Base-by-base conservation (phyloP, 2,329 filamentous ascomycete genomes). In the Penicillium sp. region DNA sequence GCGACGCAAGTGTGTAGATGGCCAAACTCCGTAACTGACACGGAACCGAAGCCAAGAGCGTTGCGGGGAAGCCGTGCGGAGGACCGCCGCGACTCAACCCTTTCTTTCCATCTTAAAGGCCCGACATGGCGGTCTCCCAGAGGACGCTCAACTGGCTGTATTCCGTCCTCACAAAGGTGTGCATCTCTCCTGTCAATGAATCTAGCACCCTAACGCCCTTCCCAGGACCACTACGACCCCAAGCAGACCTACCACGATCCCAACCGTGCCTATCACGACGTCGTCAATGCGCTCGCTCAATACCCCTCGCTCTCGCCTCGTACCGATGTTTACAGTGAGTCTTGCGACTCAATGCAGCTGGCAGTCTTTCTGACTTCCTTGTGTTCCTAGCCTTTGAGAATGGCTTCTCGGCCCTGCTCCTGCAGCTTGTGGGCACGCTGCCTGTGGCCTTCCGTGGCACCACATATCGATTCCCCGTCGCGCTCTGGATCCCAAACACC, bases 61-160 rank as follows among this genome's bases (percentile, higher is more conserved):
- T 38, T 61, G 58, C 58, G 58, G 58, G 58, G 57, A 53, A 54
- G 27, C 36, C 35, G 30, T 47, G 47, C 46, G 44, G 48, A 53
- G 54, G 54, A 43, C 54, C 45, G 46, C 45, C 46, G 48, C 42
- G 24, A 45, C 42, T 51, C 46, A 44, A 22, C 45, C 38, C 43
- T 44, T 51, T 39, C 31, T 46, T 49, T 39, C 28, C 24, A 51
- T 46, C 39, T 38, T 40, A 46, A 46, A 51, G 25, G 4, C 25
- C 27, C 55, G 57, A 38, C 54, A 65, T 62, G 61, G 84, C 86
- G 63, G 89, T 96, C 69, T 88, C 90, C 65, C 91, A 95, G 73
- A 89, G 91, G 75, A 87, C 95, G 55, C 80, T 97, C 66, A 92
- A 91, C 75, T 97, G 92, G 92, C 85, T 97, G 5, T 96, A 95